Evolutionary conservation across 2,329 filamentous ascomycete species (phyloP).

Genomic region (Xylariaceae sp.): DNA sequence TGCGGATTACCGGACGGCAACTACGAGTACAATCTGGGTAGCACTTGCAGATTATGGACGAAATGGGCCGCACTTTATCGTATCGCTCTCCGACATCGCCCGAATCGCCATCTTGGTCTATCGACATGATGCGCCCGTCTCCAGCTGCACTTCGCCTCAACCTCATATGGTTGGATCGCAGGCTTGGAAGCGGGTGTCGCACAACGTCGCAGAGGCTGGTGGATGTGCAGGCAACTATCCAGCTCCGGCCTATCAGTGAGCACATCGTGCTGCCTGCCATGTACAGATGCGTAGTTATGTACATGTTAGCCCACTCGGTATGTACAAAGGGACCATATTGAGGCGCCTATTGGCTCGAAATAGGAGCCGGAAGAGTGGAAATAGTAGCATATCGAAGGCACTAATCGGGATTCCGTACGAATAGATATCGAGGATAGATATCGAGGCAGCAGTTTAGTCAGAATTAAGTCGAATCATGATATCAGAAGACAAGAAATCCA

Average conservation of each 20-base stretch:
- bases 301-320: neutral
- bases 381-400: no score
- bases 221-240: neutral
- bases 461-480: no score
- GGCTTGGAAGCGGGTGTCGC: slow-evolving; percentile 12
- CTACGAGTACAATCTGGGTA: neutral
- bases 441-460: no score
- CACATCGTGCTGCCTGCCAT: neutral
- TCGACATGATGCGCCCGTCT: neutral
- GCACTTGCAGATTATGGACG: neutral
- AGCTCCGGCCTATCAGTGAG: neutral
- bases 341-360: no score
- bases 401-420: no score
- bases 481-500: no score
- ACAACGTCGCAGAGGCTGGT: slow-evolving; percentile 7
- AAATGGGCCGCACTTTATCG: slow-evolving; percentile 2
- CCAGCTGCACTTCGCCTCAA: slow-evolving; percentile 12
- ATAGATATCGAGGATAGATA: no score
- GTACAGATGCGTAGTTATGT: neutral
- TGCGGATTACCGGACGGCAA: neutral
- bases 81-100: slow-evolving; percentile 27
- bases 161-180: slow-evolving; percentile 9
- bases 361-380: no score
- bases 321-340: neutral
- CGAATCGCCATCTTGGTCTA: slow-evolving; percentile 6